Evolutionary conservation across 1,284 basidiomycete species (phyloP).

Genomic region (Bondarzewia mesenterica): DNA sequence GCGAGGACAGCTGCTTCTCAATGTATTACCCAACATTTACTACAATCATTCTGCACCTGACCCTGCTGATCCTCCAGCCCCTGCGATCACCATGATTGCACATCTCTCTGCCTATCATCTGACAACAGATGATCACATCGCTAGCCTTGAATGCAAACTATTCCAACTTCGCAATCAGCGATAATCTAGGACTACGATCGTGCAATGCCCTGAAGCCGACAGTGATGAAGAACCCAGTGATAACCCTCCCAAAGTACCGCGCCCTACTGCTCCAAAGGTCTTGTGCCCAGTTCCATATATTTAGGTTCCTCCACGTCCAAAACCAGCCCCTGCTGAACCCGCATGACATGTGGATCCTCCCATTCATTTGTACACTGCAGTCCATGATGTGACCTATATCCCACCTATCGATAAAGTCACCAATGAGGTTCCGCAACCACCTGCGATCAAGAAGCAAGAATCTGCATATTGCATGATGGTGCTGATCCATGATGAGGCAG

Average conservation of each 20-base stretch:
- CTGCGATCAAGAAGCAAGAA: not conserved
- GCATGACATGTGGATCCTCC: too few relatives aligned
- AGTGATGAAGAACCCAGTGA: not conserved
- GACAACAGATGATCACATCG: not conserved
- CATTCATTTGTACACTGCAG: not conserved
- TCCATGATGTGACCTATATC: not conserved
- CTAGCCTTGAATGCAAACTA: not conserved
- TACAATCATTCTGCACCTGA: too few relatives aligned
- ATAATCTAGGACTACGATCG: not conserved
- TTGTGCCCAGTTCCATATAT: too few relatives aligned
- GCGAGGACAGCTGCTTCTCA: not conserved
- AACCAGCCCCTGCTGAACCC: too few relatives aligned
- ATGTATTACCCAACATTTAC: not conserved
- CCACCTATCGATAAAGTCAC: not conserved
- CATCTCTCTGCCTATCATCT: not conserved
- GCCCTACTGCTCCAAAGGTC: not conserved
- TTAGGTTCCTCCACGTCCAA: too few relatives aligned
- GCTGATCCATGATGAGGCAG: not conserved
- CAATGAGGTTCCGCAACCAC: not conserved
- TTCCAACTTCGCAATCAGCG: not conserved
- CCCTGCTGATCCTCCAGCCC: not conserved
- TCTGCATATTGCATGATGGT: not conserved
- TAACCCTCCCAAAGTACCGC: not conserved
- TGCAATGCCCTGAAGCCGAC: not conserved
- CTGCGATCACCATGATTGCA: not conserved